A percentile compares a stretch with the other conserved stretches of the same genome.
Evolutionary conservation across 805 yeast genomes (phyloP).

Genomic region (Wickerhamomyces bovis): DNA sequence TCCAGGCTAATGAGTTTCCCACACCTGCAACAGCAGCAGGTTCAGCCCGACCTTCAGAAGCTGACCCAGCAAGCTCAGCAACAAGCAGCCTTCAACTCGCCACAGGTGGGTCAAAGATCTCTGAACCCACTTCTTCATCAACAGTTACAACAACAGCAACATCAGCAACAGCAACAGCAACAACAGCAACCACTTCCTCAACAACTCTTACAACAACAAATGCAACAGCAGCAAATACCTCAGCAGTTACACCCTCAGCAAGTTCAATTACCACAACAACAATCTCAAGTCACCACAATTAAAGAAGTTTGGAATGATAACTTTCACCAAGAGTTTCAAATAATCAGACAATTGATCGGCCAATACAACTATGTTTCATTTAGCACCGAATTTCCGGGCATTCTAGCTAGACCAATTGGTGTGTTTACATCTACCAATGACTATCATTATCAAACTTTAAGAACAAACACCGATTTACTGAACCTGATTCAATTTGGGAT

Average conservation of each 20-base stretch:
- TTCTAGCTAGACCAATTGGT: slow-evolving; percentile 94
- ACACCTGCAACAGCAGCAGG: neutral
- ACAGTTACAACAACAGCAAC: neutral
- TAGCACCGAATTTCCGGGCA: slow-evolving; percentile 94
- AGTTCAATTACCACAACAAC: slow-evolving; percentile 19
- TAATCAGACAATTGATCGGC: slow-evolving; percentile 51
- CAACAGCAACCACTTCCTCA: slow-evolving; percentile 1
- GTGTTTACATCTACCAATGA: slow-evolving; percentile 83
- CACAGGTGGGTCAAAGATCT: neutral
- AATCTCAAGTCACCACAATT: slow-evolving; percentile 35
- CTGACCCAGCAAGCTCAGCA: neutral
- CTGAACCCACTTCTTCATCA: neutral
- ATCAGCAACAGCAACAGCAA: neutral
- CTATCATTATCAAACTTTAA: slow-evolving; percentile 91
- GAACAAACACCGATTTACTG: slow-evolving; percentile 84
- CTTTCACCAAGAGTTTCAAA: slow-evolving; percentile 58
- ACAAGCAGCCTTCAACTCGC: neutral
- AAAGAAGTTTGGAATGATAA: slow-evolving; percentile 74
- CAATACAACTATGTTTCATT: slow-evolving; percentile 57
- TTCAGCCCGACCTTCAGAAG: neutral
- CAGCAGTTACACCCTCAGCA: slow-evolving; percentile 13
- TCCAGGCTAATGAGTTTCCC: neutral
- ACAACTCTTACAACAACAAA: slow-evolving; percentile 9
- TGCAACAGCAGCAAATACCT: slow-evolving; percentile 15
- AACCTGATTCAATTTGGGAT: slow-evolving; percentile 83